phyloP scores from a whole-genome alignment of 257 asterid genomes.

The Lantana camara region DNA sequence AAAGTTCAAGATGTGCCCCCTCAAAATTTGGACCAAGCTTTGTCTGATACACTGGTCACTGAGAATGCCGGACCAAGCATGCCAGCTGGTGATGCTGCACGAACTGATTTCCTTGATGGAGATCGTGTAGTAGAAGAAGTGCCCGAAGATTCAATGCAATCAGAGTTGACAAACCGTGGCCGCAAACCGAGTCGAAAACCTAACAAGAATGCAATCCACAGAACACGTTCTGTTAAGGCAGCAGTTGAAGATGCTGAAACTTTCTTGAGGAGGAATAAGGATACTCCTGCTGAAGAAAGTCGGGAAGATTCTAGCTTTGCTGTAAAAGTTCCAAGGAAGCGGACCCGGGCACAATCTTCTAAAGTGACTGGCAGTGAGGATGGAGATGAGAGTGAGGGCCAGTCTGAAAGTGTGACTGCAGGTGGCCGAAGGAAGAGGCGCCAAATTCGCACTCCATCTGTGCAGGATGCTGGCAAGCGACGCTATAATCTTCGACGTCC shows the following conservation, averaged over 20 bases:
- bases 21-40: slow-evolving; percentile 52
- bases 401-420: slow-evolving; percentile 60
- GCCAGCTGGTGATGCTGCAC: slow-evolving; percentile 23
- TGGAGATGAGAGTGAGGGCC: slow-evolving; percentile 65
- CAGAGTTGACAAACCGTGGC: slow-evolving; percentile 42
- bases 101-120: slow-evolving; percentile 24
- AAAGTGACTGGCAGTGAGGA: slow-evolving; percentile 54
- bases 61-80: slow-evolving; percentile 40
- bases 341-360: slow-evolving; percentile 58
- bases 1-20: slow-evolving; percentile 37
- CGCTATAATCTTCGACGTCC: slow-evolving; percentile 81
- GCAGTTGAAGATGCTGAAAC: slow-evolving; percentile 75
- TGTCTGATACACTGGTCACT: slow-evolving; percentile 36
- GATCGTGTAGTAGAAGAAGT: slow-evolving; percentile 37
- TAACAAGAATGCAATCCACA: slow-evolving; percentile 42
- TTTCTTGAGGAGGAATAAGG: slow-evolving; percentile 48
- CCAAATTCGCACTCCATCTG: slow-evolving; percentile 47
- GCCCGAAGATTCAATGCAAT: slow-evolving; percentile 51
- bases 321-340: slow-evolving; percentile 52
- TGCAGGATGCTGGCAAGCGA: slow-evolving; percentile 49
- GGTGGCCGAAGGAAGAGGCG: slow-evolving; percentile 82
- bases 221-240: slow-evolving; percentile 58
- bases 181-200: slow-evolving; percentile 45
- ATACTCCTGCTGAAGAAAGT: slow-evolving; percentile 45
- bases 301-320: slow-evolving; percentile 49